Evolutionary conservation across 345 rosid genomes (phyloP).

Genomic region (Trapa bicornis): DNA sequence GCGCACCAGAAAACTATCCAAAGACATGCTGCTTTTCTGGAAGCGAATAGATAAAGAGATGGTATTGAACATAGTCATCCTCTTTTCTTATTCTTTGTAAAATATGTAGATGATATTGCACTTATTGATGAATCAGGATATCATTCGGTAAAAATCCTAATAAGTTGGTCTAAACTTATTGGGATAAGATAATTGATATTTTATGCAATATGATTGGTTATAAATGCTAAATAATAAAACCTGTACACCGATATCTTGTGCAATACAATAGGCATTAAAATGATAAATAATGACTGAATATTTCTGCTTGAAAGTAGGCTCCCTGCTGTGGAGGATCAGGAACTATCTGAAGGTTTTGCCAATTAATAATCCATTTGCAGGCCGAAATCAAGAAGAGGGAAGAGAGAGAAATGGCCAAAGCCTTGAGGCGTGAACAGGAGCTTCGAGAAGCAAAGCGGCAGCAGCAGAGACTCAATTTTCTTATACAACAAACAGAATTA

Average conservation of each 20-base stretch:
- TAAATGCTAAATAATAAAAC: not conserved
- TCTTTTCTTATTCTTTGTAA: no score
- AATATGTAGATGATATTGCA: no score
- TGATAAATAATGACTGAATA: not conserved
- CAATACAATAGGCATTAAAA: no score
- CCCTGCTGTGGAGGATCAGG: not conserved
- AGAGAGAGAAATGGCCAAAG: constrained; percentile 96
- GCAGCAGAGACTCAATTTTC: constrained; percentile 96
- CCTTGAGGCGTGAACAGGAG: constrained; percentile 96
- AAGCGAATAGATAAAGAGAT: constrained; percentile 95
- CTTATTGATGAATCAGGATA: no score
- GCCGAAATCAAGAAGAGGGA: constrained; percentile 93
- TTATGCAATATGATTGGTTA: not conserved
- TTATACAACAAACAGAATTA: constrained; percentile 92
- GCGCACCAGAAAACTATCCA: constrained; percentile 95
- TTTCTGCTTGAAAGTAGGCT: not conserved
- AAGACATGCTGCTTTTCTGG: constrained; percentile 94
- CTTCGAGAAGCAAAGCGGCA: constrained; percentile 88
- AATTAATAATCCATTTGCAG: constrained; percentile 30
- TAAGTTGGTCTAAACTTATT: not conserved
- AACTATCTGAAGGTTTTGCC: not conserved
- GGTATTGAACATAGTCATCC: constrained; percentile 32
- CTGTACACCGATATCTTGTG: not conserved
- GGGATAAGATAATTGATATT: not conserved
- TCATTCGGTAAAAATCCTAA: not conserved